A percentile compares a stretch with the other conserved stretches of the same genome.
These are phyloP conservation scores for Boletus subcaerulescens DNA, from an alignment of 768 basidiomycete species.

Conservation along the genomic window DNA sequence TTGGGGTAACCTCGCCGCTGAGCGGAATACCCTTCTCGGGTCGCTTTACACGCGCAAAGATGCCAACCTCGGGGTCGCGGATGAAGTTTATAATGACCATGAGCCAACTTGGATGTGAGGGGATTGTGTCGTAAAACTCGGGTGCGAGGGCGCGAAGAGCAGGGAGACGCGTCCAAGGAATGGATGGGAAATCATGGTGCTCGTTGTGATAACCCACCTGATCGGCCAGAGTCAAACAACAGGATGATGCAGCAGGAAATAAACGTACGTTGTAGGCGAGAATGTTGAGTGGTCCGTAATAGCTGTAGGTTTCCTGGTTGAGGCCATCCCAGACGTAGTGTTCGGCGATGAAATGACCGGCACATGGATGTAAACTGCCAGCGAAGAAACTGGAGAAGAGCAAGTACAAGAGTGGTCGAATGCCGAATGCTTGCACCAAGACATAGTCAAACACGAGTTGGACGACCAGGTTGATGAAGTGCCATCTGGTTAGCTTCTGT, in stretches of 20 bases:
- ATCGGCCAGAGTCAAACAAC: neutral
- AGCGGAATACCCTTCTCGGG: slow-evolving; percentile 37
- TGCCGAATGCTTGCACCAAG: slow-evolving; percentile 50
- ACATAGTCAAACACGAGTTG: slow-evolving; percentile 73
- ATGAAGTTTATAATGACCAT: slow-evolving; percentile 96
- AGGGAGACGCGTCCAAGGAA: slow-evolving; percentile 93
- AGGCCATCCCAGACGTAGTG: slow-evolving; percentile 94
- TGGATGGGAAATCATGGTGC: slow-evolving; percentile 97
- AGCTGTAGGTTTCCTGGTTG: slow-evolving; percentile 94
- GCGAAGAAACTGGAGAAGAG: slow-evolving; percentile 93
- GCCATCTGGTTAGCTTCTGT: slow-evolving; percentile 82
- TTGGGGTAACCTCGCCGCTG: slow-evolving; percentile 19
- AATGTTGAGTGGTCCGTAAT: slow-evolving; percentile 88
- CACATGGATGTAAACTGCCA: slow-evolving; percentile 92
- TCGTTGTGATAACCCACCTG: slow-evolving; percentile 99
- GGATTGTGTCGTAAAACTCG: slow-evolving; percentile 88
- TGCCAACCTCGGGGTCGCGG: slow-evolving; percentile 81
- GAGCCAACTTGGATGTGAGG: slow-evolving; percentile 89
- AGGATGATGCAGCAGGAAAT: neutral
- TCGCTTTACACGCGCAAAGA: slow-evolving; percentile 86
- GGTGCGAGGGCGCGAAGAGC: slow-evolving; percentile 78
- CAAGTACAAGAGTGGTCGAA: slow-evolving; percentile 69
- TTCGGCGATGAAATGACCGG: slow-evolving; percentile 97
- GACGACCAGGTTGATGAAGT: slow-evolving; percentile 67
- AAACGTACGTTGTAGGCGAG: slow-evolving; percentile 89